Percentiles rank a stretch among this genome's conserved stretches.
Evolutionary conservation across 73 alveolate genomes (phyloP).

Genomic region (Tetrahymena borealis): DNA sequence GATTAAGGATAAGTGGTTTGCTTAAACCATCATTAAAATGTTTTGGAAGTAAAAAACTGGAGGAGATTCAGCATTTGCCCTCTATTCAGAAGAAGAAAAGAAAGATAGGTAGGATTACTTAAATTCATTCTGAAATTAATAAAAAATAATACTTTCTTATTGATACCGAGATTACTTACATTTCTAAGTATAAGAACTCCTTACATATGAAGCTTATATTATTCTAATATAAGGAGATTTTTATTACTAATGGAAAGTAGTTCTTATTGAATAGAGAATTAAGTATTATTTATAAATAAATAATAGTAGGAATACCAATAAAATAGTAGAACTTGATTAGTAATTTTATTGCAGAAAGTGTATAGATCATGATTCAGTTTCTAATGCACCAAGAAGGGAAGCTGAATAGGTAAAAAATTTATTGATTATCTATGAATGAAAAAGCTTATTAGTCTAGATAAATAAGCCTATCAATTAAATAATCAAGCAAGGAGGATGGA

Average conservation of each 20-base stretch:
- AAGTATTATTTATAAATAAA: neutral
- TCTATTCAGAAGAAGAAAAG: neutral
- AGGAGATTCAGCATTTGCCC: neutral
- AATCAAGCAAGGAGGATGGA: too few relatives aligned
- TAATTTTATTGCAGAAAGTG: neutral
- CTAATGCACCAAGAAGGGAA: conserved; percentile 2
- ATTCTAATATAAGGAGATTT: too few relatives aligned
- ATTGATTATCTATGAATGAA: neutral
- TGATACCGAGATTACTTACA: too few relatives aligned
- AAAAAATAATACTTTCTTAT: too few relatives aligned
- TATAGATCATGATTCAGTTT: neutral
- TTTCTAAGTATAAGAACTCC: too few relatives aligned
- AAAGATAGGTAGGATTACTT: neutral
- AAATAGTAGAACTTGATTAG: neutral
- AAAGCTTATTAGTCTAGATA: too few relatives aligned
- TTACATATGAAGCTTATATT: too few relatives aligned
- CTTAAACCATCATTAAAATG: neutral
- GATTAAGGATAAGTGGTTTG: neutral
- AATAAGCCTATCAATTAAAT: too few relatives aligned
- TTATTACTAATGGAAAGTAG: too few relatives aligned
- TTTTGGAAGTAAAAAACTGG: neutral
- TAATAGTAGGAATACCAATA: neutral
- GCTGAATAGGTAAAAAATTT: neutral
- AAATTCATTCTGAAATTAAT: neutral
- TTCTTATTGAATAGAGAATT: too few relatives aligned